Conservation (phyloP, 352 stramenopile species). For the Phytophthora constricta region DNA sequence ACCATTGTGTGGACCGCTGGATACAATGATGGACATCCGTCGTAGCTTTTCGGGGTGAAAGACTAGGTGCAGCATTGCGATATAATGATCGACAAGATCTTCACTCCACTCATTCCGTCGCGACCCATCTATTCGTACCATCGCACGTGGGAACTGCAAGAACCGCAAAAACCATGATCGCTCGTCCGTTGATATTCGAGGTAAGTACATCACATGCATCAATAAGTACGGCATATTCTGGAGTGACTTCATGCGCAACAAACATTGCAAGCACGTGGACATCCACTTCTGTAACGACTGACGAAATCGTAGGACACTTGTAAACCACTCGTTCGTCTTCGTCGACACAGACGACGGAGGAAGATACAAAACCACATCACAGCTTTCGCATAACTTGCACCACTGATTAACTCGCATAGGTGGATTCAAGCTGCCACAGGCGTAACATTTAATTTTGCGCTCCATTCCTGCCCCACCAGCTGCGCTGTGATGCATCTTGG, state of each 20-base stretch:
- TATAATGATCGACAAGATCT: constrained; percentile 85
- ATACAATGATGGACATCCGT: constrained; percentile 73
- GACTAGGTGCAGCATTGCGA: constrained; percentile 87
- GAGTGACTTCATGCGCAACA: constrained; percentile 68
- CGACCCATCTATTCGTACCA: constrained; percentile 62
- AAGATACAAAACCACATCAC: constrained; percentile 78
- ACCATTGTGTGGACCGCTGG: constrained; percentile 53
- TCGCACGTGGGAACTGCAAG: constrained; percentile 78
- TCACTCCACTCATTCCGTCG: constrained; percentile 75
- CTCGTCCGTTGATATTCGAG: constrained; percentile 78
- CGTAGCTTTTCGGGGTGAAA: constrained; percentile 88
- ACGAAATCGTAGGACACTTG: constrained; percentile 73
- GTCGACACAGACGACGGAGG: constrained; percentile 80
- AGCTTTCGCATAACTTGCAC: constrained; percentile 79
- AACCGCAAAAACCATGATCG: constrained; percentile 83
- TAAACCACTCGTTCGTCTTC: constrained; percentile 84
- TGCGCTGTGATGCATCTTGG: constrained; percentile 41
- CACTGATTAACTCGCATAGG: constrained; percentile 74
- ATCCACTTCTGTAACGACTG: constrained; percentile 88
- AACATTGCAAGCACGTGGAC: constrained; percentile 60
- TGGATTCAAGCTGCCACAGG: constrained; percentile 68
- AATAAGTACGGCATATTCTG: constrained; percentile 85
- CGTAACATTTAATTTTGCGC: constrained; percentile 80
- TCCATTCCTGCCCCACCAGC: constrained; percentile 44
- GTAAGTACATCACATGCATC: constrained; percentile 88